Base-by-base conservation (phyloP, 2,329 filamentous ascomycete genomes). In the Acrodontium crateriforme region DNA sequence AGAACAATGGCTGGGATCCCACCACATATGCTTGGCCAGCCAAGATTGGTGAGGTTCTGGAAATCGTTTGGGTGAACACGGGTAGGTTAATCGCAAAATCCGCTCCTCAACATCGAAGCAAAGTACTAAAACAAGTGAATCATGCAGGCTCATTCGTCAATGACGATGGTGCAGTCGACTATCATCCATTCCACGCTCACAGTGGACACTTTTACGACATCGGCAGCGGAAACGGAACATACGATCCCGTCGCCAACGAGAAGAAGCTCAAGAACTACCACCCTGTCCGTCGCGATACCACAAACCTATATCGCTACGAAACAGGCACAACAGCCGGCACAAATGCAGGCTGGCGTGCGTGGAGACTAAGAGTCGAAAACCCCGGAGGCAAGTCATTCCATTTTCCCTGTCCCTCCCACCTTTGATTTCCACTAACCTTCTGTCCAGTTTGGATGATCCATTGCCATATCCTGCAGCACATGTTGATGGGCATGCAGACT, bases 361-460 rank as follows among this genome's bases (percentile, higher is more conserved):
- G 71, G 72, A 55, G 72, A 7, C 48, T 74, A 1, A 54, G 67
- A 3, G 62, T 73, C 0, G 54, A 50, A 6, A 50, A 63, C 31
- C 47, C 63, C 1, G 71, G 70, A 0, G n/a, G n/a, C n/a, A n/a
- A n/a, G n/a, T n/a, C n/a, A n/a, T n/a, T n/a, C n/a, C n/a, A n/a
- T n/a, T n/a, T n/a, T n/a, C n/a, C n/a, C n/a, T n/a, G n/a, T n/a
- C n/a, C n/a, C n/a, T n/a, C n/a, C n/a, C n/a, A n/a, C n/a, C n/a
- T n/a, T n/a, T n/a, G n/a, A n/a, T n/a, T n/a, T n/a, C n/a, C n/a
- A n/a, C n/a, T n/a, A n/a, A n/a, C n/a, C n/a, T n/a, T n/a, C n/a
- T n/a, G n/a, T n/a, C n/a, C n/a, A n/a, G 67, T 67, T 3, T 74
- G 68, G 68, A 67, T 74, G 66, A 54, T 74, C 36, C 70, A 74